Evolutionary conservation across 2,329 filamentous ascomycete genomes (phyloP).

Genomic region (Aspergillus neotritici): DNA sequence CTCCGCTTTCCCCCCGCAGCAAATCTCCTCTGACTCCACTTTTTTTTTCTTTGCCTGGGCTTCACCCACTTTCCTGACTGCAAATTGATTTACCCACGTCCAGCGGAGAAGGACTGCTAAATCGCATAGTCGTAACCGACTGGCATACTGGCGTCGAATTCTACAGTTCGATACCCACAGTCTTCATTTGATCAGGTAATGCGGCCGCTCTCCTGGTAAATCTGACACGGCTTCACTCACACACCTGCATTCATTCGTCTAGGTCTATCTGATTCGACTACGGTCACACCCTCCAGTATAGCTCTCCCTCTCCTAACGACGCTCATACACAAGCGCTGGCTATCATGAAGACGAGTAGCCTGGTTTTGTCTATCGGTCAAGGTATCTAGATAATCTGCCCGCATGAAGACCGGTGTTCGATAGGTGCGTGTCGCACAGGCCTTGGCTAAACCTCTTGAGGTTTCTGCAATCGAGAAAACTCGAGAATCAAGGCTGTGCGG

Average conservation of each 20-base stretch:
- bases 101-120: too few relatives aligned
- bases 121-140: too few relatives aligned
- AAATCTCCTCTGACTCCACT: not conserved
- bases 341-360: conserved; percentile 37
- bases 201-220: too few relatives aligned
- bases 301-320: conserved; percentile 18
- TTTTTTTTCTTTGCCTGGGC: conserved; percentile 10
- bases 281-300: conserved; percentile 22
- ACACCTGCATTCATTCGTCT: not conserved
- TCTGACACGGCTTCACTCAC: not conserved
- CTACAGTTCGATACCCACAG: too few relatives aligned
- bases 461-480: too few relatives aligned
- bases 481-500: not conserved
- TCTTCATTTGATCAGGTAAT: too few relatives aligned
- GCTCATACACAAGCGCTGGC: conserved; percentile 17
- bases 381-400: conserved; percentile 36
- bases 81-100: too few relatives aligned
- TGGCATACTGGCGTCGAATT: not conserved
- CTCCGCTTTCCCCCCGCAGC: not conserved
- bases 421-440: conserved; percentile 11
- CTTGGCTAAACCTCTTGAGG: not conserved
- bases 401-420: conserved; percentile 42
- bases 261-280: conserved; percentile 7
- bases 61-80: conserved; percentile 1
- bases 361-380: conserved; percentile 38